phyloP scores from a whole-genome alignment of 106 monocot genomes.

The Phalaenopsis aphrodite region DNA sequence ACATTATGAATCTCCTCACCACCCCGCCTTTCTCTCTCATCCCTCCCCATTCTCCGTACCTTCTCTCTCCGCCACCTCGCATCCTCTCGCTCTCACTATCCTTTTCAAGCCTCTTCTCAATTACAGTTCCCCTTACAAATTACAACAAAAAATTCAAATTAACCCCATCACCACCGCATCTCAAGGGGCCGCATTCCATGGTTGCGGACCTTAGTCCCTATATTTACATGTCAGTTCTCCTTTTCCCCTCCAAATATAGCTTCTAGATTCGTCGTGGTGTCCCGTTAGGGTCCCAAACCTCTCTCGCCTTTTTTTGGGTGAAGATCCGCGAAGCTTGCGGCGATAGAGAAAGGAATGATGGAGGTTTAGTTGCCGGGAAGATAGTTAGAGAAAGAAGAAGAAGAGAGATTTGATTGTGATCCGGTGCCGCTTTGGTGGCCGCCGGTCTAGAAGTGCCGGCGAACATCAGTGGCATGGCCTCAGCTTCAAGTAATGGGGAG shows the following conservation, averaged over 20 bases:
- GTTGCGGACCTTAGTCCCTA: background rate
- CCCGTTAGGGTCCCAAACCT: background rate
- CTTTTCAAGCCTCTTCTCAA: background rate
- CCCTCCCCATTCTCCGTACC: background rate
- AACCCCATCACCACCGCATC: background rate
- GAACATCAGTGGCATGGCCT: conserved; percentile 32
- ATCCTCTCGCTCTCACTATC: background rate
- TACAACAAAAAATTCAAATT: background rate
- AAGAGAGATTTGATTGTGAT: background rate
- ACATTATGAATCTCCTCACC: background rate
- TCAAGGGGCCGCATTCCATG: background rate
- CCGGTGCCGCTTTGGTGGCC: background rate
- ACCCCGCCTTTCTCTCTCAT: background rate
- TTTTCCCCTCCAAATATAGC: background rate
- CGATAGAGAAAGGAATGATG: background rate
- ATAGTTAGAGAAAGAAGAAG: background rate
- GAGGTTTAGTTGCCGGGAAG: background rate
- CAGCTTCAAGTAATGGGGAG: conserved; percentile 21
- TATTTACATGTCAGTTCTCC: background rate
- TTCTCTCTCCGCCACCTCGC: background rate
- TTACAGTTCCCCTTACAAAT: background rate
- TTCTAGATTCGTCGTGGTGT: background rate
- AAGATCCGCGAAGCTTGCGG: background rate
- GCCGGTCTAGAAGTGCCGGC: background rate
- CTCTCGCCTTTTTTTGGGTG: background rate